Evolutionary conservation across 208 protist genomes (phyloP).

Genomic region (Trypanosoma conorhini): DNA sequence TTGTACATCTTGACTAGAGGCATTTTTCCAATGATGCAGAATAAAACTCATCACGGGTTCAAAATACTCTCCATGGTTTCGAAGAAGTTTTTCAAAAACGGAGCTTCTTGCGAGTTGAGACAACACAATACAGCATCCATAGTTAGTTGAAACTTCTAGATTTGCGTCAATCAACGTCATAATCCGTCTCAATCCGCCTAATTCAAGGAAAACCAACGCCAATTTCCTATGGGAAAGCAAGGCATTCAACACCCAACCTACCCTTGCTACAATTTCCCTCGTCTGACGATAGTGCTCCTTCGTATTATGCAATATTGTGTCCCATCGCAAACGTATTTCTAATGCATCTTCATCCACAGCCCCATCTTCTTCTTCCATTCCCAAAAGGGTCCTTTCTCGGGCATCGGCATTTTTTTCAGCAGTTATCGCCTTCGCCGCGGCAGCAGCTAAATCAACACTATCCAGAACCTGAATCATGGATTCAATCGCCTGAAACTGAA

Average conservation of each 20-base stretch:
- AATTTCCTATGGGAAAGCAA: slow-evolving; percentile 82
- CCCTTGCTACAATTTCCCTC: slow-evolving; percentile 59
- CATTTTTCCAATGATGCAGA: slow-evolving; percentile 61
- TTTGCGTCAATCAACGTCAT: slow-evolving; percentile 45
- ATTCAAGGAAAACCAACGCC: slow-evolving; percentile 70
- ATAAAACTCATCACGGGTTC: slow-evolving; percentile 75
- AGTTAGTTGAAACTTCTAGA: slow-evolving; percentile 46
- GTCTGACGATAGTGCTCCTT: slow-evolving; percentile 39
- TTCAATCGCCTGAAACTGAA: slow-evolving; percentile 84
- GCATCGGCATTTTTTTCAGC: slow-evolving; percentile 22
- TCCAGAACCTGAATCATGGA: slow-evolving; percentile 66
- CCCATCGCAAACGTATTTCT: slow-evolving; percentile 35
- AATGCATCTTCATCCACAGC: slow-evolving; percentile 36
- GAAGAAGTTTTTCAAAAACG: slow-evolving; percentile 81
- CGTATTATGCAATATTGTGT: slow-evolving; percentile 22
- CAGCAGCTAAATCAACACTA: slow-evolving; percentile 43
- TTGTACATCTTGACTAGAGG: slow-evolving; percentile 59
- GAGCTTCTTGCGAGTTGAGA: slow-evolving; percentile 55
- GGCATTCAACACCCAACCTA: slow-evolving; percentile 73
- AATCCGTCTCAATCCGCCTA: slow-evolving; percentile 57
- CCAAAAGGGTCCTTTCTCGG: slow-evolving; percentile 23
- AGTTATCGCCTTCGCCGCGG: slow-evolving; percentile 17
- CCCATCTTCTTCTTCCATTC: slow-evolving; percentile 21
- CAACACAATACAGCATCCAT: slow-evolving; percentile 75
- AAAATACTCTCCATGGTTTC: slow-evolving; percentile 59